phyloP scores from a whole-genome alignment of 371 early-diverging fungal species.

The Polyrhizophydium stewartii region DNA sequence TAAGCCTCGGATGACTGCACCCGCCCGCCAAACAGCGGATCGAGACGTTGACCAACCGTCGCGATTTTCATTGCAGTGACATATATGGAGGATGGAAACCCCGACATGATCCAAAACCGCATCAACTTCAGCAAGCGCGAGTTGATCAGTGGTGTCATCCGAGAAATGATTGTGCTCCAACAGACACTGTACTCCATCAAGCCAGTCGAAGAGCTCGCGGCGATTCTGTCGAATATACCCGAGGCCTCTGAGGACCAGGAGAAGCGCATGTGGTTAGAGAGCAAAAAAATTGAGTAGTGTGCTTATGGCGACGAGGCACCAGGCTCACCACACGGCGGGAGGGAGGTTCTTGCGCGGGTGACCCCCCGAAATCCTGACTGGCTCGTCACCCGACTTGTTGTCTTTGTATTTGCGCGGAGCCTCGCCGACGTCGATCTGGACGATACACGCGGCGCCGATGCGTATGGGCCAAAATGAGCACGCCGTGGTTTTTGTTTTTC shows the following conservation, averaged over 20 bases:
- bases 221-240: constrained; percentile 11
- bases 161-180: constrained; percentile 22
- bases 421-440: constrained; percentile 1
- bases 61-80: constrained; percentile 16
- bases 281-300: constrained; percentile 22
- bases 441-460: no score
- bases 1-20: constrained; percentile 3
- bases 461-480: no score
- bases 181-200: constrained; percentile 17
- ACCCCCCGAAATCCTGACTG: background rate
- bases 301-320: background rate
- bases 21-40: background rate
- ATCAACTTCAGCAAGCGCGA: constrained; percentile 36
- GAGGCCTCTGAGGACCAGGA: constrained; percentile 23
- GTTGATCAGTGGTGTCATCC: constrained; percentile 24
- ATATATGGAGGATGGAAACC: constrained; percentile 41
- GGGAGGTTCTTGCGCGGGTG: constrained; percentile 3
- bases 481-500: no score
- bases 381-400: background rate
- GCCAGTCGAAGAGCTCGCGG: constrained; percentile 12
- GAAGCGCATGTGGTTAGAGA: constrained; percentile 23
- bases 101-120: constrained; percentile 17
- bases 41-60: background rate
- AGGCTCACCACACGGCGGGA: background rate
- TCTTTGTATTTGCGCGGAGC: background rate